Percentiles rank a stretch among this genome's conserved stretches.
Conservation (phyloP, 352 stramenopile species). For the Globisporangium alternatum region DNA sequence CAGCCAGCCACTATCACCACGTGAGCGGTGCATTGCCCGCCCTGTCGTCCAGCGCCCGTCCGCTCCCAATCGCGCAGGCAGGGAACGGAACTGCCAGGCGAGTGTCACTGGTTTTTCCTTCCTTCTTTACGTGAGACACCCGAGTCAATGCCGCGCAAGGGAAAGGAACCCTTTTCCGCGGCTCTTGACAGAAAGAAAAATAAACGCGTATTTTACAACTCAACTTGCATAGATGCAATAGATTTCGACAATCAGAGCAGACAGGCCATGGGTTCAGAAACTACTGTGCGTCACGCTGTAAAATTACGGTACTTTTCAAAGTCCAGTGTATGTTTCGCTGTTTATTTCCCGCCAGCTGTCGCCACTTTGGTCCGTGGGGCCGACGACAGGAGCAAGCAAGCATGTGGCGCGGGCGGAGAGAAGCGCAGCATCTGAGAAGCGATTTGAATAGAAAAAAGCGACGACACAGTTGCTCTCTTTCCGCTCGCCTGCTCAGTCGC, state of each 20-base stretch:
- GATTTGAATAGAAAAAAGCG: constrained; percentile 12
- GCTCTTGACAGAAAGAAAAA: constrained; percentile 6
- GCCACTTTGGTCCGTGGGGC: not conserved
- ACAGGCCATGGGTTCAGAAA: not conserved
- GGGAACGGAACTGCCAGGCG: not conserved
- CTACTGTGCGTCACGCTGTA: not conserved
- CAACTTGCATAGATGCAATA: not conserved
- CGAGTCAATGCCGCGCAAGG: not conserved
- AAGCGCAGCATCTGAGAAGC: constrained; percentile 20
- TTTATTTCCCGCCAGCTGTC: not conserved
- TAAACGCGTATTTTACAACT: not conserved
- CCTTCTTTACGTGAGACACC: constrained; percentile 9
- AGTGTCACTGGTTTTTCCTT: constrained; percentile 9
- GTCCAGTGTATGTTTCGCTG: constrained; percentile 5
- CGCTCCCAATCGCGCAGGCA: not conserved
- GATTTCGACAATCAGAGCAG: not conserved
- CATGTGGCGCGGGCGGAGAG: constrained; percentile 2
- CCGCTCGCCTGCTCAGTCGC: not conserved
- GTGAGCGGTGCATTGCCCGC: not conserved
- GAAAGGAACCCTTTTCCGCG: constrained; percentile 5
- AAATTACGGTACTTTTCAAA: not conserved
- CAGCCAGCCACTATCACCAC: not conserved
- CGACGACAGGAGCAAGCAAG: not conserved
- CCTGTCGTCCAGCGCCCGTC: not conserved
- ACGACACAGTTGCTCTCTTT: constrained; percentile 4